phyloP scores from a whole-genome alignment of 805 yeast genomes.

The Ogataea siamensis region DNA sequence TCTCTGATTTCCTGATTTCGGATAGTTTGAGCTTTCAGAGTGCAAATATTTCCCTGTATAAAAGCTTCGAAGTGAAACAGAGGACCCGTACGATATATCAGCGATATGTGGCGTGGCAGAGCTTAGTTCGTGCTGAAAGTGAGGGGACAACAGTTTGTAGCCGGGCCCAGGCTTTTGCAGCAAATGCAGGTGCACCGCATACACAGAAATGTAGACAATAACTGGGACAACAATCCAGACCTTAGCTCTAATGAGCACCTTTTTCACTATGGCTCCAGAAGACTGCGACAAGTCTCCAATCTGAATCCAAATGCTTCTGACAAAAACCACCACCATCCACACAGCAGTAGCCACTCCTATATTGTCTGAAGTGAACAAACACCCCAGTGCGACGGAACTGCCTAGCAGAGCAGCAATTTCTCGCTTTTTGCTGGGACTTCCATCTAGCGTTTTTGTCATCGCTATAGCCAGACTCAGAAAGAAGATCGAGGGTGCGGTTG shows the following conservation, averaged over 20 bases:
- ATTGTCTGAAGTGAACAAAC: slow-evolving; percentile 61
- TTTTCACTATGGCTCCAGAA: slow-evolving; percentile 37
- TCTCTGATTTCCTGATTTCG: slow-evolving; percentile 67
- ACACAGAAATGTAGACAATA: slow-evolving; percentile 53
- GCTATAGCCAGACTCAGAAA: slow-evolving; percentile 45
- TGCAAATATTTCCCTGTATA: slow-evolving; percentile 79
- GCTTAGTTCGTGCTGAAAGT: slow-evolving; percentile 60
- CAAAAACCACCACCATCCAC: slow-evolving; percentile 52
- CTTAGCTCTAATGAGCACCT: slow-evolving; percentile 39
- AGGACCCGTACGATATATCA: slow-evolving; percentile 71
- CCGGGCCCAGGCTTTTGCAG: slow-evolving; percentile 56
- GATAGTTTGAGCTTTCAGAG: slow-evolving; percentile 65
- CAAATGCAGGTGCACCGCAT: slow-evolving; percentile 53
- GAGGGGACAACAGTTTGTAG: slow-evolving; percentile 60
- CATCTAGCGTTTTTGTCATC: slow-evolving; percentile 22
- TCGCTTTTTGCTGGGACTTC: slow-evolving; percentile 41
- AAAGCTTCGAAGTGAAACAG: slow-evolving; percentile 67
- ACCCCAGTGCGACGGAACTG: slow-evolving; percentile 53
- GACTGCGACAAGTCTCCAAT: slow-evolving; percentile 64
- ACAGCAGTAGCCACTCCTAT: slow-evolving; percentile 64
- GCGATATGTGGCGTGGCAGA: slow-evolving; percentile 46
- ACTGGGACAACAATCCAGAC: slow-evolving; percentile 54
- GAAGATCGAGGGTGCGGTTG: slow-evolving; percentile 45
- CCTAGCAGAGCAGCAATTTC: slow-evolving; percentile 55
- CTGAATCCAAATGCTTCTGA: slow-evolving; percentile 60